Conservation (phyloP, 2,329 filamentous ascomycete genomes). For the Purpureocillium lavendulum region DNA sequence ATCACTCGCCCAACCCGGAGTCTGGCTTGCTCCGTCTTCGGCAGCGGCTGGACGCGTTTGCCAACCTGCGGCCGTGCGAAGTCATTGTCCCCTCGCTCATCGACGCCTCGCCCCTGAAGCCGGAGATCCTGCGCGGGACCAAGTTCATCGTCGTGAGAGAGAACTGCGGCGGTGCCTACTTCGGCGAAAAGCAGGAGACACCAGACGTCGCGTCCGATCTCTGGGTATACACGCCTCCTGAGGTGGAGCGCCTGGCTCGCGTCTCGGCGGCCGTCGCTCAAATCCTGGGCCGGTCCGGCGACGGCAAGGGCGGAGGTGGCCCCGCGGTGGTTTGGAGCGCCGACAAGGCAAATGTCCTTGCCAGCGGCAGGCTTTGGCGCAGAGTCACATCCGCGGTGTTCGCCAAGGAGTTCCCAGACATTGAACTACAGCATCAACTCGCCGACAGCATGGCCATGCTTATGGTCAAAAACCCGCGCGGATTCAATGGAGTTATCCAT, state of each 20-base stretch:
- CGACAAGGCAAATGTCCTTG: constrained; percentile 46
- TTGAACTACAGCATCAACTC: constrained; percentile 35
- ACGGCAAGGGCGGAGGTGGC: constrained; percentile 17
- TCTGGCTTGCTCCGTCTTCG: constrained; percentile 33
- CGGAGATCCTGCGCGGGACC: constrained; percentile 32
- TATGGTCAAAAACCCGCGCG: constrained; percentile 35
- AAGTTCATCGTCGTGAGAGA: constrained; percentile 41
- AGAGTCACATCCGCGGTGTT: constrained; percentile 31
- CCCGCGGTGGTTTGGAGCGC: constrained; percentile 35
- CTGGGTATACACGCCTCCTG: constrained; percentile 34
- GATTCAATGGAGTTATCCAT: constrained; percentile 38
- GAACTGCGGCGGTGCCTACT: constrained; percentile 42
- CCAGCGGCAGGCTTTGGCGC: constrained; percentile 40
- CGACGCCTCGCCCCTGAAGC: constrained; percentile 33
- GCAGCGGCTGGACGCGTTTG: constrained; percentile 34
- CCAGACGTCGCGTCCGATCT: constrained; percentile 35
- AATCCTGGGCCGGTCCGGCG: constrained; percentile 15
- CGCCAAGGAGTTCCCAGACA: constrained; percentile 30
- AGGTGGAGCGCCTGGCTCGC: constrained; percentile 37
- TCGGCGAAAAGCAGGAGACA: constrained; percentile 36
- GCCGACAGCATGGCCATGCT: constrained; percentile 40
- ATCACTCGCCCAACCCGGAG: constrained; percentile 31
- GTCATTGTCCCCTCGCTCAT: constrained; percentile 32
- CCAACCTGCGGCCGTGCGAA: constrained; percentile 40
- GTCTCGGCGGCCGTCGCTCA: constrained; percentile 36